Evolutionary conservation across 441 rosid species (phyloP).

Genomic region (California macrophylla): DNA sequence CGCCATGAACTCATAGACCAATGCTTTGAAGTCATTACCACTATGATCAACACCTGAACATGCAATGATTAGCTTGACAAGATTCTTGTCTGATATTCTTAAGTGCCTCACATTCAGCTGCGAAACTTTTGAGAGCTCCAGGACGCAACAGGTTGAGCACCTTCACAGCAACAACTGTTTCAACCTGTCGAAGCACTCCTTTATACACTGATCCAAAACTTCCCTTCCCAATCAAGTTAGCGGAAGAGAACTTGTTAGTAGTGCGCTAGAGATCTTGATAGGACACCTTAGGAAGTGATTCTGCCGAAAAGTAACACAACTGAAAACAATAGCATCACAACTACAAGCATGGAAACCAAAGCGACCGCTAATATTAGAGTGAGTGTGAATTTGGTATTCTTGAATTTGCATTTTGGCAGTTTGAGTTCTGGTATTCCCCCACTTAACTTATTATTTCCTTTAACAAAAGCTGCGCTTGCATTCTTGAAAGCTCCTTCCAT

Average conservation of each 20-base stretch:
- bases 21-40: constrained; percentile 13
- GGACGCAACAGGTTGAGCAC: constrained; percentile 6
- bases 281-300: not conserved
- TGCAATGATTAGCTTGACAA: constrained; percentile 11
- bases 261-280: constrained; percentile 5
- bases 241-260: constrained; percentile 8
- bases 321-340: not conserved
- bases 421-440: constrained; percentile 23
- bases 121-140: constrained; percentile 13
- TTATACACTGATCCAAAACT: constrained; percentile 11
- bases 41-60: constrained; percentile 11
- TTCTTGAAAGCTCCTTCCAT: constrained; percentile 22
- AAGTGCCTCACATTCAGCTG: constrained; percentile 14
- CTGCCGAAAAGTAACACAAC: not conserved
- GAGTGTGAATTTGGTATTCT: not conserved
- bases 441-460: constrained; percentile 21
- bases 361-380: not conserved
- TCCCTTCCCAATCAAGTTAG: constrained; percentile 2
- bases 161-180: constrained; percentile 11
- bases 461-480: constrained; percentile 9
- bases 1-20: constrained; percentile 14
- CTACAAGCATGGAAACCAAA: not conserved
- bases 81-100: constrained; percentile 5
- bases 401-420: constrained; percentile 16
- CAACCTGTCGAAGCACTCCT: constrained; percentile 7